phyloP scores from a whole-genome alignment of 2,329 filamentous ascomycete species.

The Pseudonectria foliicola region DNA sequence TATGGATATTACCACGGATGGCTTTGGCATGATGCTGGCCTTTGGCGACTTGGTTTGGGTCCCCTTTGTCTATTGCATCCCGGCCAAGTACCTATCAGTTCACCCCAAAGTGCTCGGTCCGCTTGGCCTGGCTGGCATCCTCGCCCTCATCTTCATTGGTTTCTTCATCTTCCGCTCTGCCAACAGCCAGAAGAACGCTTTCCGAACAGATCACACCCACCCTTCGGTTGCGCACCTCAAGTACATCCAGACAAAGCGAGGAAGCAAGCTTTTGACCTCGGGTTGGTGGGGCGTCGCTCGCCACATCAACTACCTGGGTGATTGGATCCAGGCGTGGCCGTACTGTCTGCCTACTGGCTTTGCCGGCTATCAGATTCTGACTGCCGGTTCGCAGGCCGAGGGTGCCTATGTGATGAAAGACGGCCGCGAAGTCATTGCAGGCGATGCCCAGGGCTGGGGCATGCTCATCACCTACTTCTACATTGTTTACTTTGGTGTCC shows the following conservation, averaged over 20 bases:
- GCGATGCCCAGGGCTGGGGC: constrained; percentile 71
- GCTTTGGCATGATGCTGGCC: constrained; percentile 90
- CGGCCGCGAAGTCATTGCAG: constrained; percentile 60
- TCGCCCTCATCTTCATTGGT: constrained; percentile 62
- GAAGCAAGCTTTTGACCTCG: constrained; percentile 71
- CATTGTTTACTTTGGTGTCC: constrained; percentile 79
- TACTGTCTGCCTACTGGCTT: constrained; percentile 82
- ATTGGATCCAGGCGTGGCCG: constrained; percentile 91
- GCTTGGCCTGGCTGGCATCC: constrained; percentile 55
- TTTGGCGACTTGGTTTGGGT: constrained; percentile 94
- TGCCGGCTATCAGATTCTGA: constrained; percentile 70
- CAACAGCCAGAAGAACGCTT: constrained; percentile 92
- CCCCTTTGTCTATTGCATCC: constrained; percentile 79
- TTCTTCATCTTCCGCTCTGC: constrained; percentile 90
- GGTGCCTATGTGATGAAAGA: constrained; percentile 51
- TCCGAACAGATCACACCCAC: constrained; percentile 80
- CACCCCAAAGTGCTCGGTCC: constrained; percentile 75
- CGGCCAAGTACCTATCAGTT: constrained; percentile 75
- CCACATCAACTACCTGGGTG: constrained; percentile 93
- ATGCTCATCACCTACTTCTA: constrained; percentile 93
- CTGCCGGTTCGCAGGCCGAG: constrained; percentile 42
- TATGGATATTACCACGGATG: constrained; percentile 89
- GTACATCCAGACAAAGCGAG: constrained; percentile 77
- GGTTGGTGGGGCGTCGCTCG: constrained; percentile 92
- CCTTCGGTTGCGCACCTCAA: constrained; percentile 71